Evolutionary conservation across 2,329 filamentous ascomycete species (phyloP), one percentile per base, ranked within the genome.

Genomic region (Ophiosphaerella korrae): DNA sequence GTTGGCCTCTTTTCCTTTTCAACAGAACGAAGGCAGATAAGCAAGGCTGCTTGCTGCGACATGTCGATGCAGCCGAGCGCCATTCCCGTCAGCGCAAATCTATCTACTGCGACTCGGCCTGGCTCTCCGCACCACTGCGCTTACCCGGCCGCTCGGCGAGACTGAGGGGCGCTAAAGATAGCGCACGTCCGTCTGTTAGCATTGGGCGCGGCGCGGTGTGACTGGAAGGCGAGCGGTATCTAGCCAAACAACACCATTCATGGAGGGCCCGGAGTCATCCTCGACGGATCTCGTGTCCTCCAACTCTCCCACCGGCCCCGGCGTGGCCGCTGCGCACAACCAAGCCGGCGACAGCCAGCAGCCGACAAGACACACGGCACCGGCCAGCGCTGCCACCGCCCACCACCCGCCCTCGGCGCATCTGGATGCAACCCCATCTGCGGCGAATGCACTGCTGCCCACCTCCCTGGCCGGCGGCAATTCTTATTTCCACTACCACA

Each of bases 221-320:
- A 41, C 38, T 41, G 38, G 38, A 29, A 41, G 21, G 23, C 38
- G 24, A 37, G 11, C 3, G 26, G 6, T 29, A 29, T 11, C 26
- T 29, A 29, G 61, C 63, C 53, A 52, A 58, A 61, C 62, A 68
- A 62, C 67, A 70, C 57, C 62, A 29, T 29, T 11, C 26, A 70
- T 71, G 69, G 67, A 64, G 50, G 66, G 42, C 58, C 59, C 60
- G 55, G 56, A 58, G 58, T 56, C 62, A 52, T 62, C 64, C 48
- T 52, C 57, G 40, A 29, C 55, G 63, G 44, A 41, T 50, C 55
- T 52, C 50, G 57, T 54, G 50, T 58, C 65, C 48, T 58, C 56
- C 49, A 50, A 47, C 42, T 45, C 57, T 37, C 47, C 55, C 16
- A 39, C 57, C 38, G 55, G 45, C 52, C 48, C 49, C 57, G 52